phyloP scores from a whole-genome alignment of 2,329 filamentous ascomycete genomes.

The Leptosphaerulina australis region DNA sequence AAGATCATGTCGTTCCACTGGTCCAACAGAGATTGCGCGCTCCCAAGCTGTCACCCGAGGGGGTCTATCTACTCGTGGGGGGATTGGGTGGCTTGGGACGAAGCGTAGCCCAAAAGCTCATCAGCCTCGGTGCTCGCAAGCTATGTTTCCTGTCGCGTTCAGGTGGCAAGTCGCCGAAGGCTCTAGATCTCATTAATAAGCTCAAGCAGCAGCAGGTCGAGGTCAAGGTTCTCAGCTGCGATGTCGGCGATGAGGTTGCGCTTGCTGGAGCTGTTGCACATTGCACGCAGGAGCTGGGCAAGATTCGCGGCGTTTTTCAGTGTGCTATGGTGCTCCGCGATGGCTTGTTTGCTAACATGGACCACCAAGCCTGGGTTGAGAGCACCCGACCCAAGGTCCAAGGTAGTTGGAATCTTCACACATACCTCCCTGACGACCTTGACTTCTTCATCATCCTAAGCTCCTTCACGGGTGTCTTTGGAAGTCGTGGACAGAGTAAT shows the following conservation, averaged over 20 bases:
- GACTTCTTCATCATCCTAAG: slow-evolving; percentile 35
- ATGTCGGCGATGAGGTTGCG: slow-evolving; percentile 6
- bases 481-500: slow-evolving; percentile 30
- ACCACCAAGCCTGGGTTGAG: slow-evolving; percentile 13
- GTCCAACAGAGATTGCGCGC: too few species aligned
- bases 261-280: neutral
- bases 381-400: slow-evolving; percentile 38
- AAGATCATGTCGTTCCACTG: too few species aligned
- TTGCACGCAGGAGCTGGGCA: neutral
- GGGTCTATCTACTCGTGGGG: too few species aligned
- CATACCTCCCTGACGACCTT: slow-evolving; percentile 4
- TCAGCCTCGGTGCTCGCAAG: slow-evolving; percentile 23
- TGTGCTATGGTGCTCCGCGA: slow-evolving; percentile 27
- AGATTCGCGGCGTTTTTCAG: slow-evolving; percentile 24
- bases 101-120: too few species aligned
- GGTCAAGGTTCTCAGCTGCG: slow-evolving; percentile 12
- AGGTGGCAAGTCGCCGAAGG: slow-evolving; percentile 3
- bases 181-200: slow-evolving; percentile 3
- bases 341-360: slow-evolving; percentile 23
- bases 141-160: slow-evolving; percentile 27
- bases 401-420: slow-evolving; percentile 41
- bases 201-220: slow-evolving; percentile 12
- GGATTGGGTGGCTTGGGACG: too few species aligned
- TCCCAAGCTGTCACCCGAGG: too few species aligned
- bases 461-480: slow-evolving; percentile 28